A percentile compares a stretch with the other conserved stretches of the same genome.
phyloP scores from a whole-genome alignment of 2,329 filamentous ascomycete species.

The Periconia sp. region DNA sequence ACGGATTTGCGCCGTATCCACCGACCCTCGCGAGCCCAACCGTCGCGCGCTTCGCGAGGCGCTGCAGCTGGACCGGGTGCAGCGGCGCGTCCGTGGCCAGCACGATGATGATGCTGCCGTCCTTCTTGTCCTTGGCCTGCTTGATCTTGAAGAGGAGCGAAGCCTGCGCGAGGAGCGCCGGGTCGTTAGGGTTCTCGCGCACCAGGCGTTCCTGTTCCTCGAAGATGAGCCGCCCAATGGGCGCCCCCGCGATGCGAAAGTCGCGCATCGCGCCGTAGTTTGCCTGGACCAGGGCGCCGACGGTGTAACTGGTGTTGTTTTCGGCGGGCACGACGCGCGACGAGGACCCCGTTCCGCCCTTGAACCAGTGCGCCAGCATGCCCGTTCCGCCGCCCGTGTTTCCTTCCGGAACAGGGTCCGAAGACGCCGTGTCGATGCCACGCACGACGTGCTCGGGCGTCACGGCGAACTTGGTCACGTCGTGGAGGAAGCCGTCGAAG shows the following conservation, averaged over 20 bases:
- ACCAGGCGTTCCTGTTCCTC: conserved; percentile 48
- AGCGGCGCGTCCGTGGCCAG: conserved; percentile 64
- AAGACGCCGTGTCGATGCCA: conserved; percentile 56
- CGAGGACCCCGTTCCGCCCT: conserved; percentile 66
- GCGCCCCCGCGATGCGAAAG: conserved; percentile 62
- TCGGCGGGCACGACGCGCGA: conserved; percentile 54
- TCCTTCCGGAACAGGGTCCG: conserved; percentile 60
- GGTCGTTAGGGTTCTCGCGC: conserved; percentile 27
- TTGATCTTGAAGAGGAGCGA: conserved; percentile 25
- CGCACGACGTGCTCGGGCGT: conserved; percentile 56
- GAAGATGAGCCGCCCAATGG: conserved; percentile 60
- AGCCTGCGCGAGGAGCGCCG: conserved; percentile 29
- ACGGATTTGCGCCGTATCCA: conserved; percentile 62
- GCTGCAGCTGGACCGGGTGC: conserved; percentile 58
- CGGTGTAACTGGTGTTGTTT: conserved; percentile 50
- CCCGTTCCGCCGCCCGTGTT: conserved; percentile 68
- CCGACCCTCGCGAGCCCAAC: conserved; percentile 64
- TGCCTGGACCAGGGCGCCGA: conserved; percentile 65
- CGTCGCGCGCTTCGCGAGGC: conserved; percentile 62
- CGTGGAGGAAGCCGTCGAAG: conserved; percentile 64
- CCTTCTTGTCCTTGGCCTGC: conserved; percentile 54
- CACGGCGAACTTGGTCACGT: conserved; percentile 58
- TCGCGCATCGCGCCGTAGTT: conserved; percentile 64
- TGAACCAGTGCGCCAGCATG: conserved; percentile 67
- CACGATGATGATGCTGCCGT: conserved; percentile 65